A percentile compares a stretch with the other conserved stretches of the same genome.
phyloP scores from a whole-genome alignment of 2,329 filamentous ascomycete genomes.

The Bimuria novae-zelandiae region DNA sequence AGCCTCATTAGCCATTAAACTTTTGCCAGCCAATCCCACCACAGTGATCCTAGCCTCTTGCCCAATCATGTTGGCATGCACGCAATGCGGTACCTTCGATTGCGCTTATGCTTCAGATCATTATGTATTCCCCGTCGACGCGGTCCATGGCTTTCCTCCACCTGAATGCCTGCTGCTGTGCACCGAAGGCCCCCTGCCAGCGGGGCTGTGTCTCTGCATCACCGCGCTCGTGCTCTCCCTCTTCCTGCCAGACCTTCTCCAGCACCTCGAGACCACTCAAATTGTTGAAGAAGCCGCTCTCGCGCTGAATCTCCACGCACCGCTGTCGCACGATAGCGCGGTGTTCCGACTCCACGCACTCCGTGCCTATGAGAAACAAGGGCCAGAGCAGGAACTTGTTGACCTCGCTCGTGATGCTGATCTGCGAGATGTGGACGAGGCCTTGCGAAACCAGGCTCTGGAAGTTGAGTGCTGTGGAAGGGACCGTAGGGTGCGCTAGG shows the following conservation, averaged over 20 bases:
- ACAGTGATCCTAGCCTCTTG: neutral
- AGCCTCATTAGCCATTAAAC: constrained; percentile 14
- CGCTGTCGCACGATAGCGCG: constrained; percentile 78
- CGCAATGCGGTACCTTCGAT: constrained; percentile 1
- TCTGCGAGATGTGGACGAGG: constrained; percentile 79
- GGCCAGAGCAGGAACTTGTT: constrained; percentile 95
- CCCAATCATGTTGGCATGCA: constrained; percentile 8
- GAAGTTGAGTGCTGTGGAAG: constrained; percentile 76
- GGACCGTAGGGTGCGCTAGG: constrained; percentile 74
- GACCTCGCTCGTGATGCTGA: constrained; percentile 71
- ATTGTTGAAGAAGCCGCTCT: constrained; percentile 94
- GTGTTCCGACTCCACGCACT: constrained; percentile 81
- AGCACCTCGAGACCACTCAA: constrained; percentile 82
- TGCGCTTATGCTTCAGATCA: constrained; percentile 45
- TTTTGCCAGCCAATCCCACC: constrained; percentile 20
- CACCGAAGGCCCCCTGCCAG: constrained; percentile 28
- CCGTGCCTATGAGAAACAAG: constrained; percentile 85
- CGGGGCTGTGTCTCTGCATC: constrained; percentile 22
- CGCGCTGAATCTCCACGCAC: constrained; percentile 83
- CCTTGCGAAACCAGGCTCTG: constrained; percentile 82
- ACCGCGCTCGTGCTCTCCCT: constrained; percentile 44
- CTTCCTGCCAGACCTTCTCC: constrained; percentile 78
- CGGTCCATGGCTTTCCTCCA: constrained; percentile 58
- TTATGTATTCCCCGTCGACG: constrained; percentile 57
- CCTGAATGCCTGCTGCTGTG: constrained; percentile 46